Percentiles rank a stretch among this genome's conserved stretches.
Conservation (phyloP, 345 rosid species). For the Reutealis trisperma region DNA sequence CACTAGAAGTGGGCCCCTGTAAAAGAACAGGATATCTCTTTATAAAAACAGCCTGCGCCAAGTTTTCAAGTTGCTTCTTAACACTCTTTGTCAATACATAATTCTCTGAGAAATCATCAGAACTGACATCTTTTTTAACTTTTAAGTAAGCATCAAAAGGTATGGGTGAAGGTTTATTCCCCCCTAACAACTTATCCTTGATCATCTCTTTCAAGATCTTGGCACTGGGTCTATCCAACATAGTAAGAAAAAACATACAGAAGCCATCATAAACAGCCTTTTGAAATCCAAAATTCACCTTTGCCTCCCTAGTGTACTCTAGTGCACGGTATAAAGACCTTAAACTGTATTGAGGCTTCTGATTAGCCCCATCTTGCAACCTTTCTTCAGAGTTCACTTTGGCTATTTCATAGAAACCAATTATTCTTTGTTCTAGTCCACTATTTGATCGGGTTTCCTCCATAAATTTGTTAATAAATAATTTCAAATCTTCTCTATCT, state of each 20-base stretch:
- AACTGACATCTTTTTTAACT: slow-evolving; percentile 28
- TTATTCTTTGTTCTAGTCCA: slow-evolving; percentile 54
- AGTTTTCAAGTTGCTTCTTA: slow-evolving; percentile 62
- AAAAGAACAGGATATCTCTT: slow-evolving; percentile 88
- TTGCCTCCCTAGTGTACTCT: slow-evolving; percentile 74
- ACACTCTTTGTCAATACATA: slow-evolving; percentile 84
- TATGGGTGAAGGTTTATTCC: slow-evolving; percentile 41
- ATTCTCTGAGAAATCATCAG: slow-evolving; percentile 48
- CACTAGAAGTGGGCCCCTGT: slow-evolving; percentile 98
- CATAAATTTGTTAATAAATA: slow-evolving; percentile 68
- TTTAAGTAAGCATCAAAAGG: slow-evolving; percentile 51
- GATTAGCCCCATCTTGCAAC: slow-evolving; percentile 99
- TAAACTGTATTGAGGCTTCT: slow-evolving; percentile 94
- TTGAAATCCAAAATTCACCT: slow-evolving; percentile 53
- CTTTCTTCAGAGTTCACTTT: slow-evolving; percentile 76
- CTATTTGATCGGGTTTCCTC: slow-evolving; percentile 54
- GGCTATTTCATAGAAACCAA: slow-evolving; percentile 72
- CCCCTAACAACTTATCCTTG: slow-evolving; percentile 45
- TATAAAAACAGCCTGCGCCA: slow-evolving; percentile 80
- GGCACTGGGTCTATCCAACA: slow-evolving; percentile 79
- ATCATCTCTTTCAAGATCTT: slow-evolving; percentile 68
- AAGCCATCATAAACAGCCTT: slow-evolving; percentile 86
- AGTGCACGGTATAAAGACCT: slow-evolving; percentile 91
- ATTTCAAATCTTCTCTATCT: slow-evolving; percentile 69
- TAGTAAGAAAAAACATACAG: slow-evolving; percentile 82